phyloP scores from a whole-genome alignment of 371 early-diverging fungal genomes.

The Amoeboaphelidium occidentale region DNA sequence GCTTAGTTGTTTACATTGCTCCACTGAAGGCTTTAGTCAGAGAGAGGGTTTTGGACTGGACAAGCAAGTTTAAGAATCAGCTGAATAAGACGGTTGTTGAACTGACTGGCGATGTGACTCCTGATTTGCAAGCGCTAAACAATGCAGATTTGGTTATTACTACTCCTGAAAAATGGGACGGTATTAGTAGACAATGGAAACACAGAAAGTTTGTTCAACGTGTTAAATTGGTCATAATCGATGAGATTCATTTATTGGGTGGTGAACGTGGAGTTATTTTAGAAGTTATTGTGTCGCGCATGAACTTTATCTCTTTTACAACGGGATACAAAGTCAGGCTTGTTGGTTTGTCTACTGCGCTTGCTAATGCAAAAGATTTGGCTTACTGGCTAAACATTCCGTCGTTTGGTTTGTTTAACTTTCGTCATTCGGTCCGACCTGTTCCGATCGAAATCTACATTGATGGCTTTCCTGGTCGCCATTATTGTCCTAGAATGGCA shows the following conservation, averaged over 20 bases:
- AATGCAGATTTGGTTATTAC: conserved; percentile 88
- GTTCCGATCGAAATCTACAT: conserved; percentile 87
- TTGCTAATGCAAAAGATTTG: conserved; percentile 91
- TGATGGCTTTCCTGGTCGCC: conserved; percentile 84
- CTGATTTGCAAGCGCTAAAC: conserved; percentile 58
- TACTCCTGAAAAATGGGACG: conserved; percentile 95
- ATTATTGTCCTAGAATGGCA: conserved; percentile 83
- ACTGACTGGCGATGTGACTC: conserved; percentile 90
- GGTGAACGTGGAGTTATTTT: conserved; percentile 90
- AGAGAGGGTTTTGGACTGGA: conserved; percentile 84
- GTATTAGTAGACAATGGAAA: conserved; percentile 81
- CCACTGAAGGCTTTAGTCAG: conserved; percentile 98
- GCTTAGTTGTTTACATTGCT: conserved; percentile 96
- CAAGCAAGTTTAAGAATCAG: conserved; percentile 20
- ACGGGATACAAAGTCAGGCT: conserved; percentile 50
- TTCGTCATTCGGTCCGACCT: conserved; percentile 78
- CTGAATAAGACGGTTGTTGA: conserved; percentile 67
- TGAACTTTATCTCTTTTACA: conserved; percentile 66
- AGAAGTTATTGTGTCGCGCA: conserved; percentile 89
- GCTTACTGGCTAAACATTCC: conserved; percentile 82
- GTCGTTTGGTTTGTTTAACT: conserved; percentile 65
- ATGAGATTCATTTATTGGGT: conserved; percentile 96
- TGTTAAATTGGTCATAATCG: conserved; percentile 86
- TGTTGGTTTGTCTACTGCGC: conserved; percentile 89
- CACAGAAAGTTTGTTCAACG: conserved; percentile 50